These are phyloP conservation scores for Dothideomycetes sp. DNA, from an alignment of 2,329 filamentous ascomycete genomes.

Conservation along the genomic window DNA sequence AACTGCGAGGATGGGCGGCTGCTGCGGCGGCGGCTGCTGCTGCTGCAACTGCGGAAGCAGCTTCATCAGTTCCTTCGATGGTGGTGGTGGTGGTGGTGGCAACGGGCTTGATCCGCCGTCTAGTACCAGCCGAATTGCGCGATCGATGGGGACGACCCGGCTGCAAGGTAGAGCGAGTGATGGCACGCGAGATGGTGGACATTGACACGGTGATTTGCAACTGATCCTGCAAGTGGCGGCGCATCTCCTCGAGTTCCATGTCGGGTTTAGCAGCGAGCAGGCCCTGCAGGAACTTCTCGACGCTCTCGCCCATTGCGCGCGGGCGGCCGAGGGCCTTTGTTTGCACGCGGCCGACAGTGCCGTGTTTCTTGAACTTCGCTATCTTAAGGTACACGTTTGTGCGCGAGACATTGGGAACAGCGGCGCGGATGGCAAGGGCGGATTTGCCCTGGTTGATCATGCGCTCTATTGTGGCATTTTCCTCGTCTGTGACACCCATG, in stretches of 20 bases:
- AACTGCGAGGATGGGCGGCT: not conserved
- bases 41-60: not conserved
- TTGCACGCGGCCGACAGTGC: conserved; percentile 8
- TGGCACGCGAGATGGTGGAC: conserved; percentile 9
- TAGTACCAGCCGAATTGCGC: not conserved
- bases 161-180: conserved; percentile 4
- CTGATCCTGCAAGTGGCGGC: conserved; percentile 5
- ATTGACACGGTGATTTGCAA: conserved; percentile 7
- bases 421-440: conserved; percentile 8
- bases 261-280: conserved; percentile 8
- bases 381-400: conserved; percentile 11
- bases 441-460: conserved; percentile 7
- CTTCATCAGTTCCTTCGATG: too few relatives aligned
- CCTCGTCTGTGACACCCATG: conserved; percentile 7
- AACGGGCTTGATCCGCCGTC: not conserved
- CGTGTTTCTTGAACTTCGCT: conserved; percentile 9
- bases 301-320: conserved; percentile 6
- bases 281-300: conserved; percentile 9
- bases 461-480: conserved; percentile 8
- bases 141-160: not conserved
- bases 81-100: not conserved
- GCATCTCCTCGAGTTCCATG: conserved; percentile 11
- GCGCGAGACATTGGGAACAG: conserved; percentile 8
- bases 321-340: conserved; percentile 8
- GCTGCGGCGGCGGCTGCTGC: not conserved